Evolutionary conservation across 1,284 basidiomycete genomes (phyloP), one percentile per base, ranked within the genome.

Genomic region (Trametes versicolor): DNA sequence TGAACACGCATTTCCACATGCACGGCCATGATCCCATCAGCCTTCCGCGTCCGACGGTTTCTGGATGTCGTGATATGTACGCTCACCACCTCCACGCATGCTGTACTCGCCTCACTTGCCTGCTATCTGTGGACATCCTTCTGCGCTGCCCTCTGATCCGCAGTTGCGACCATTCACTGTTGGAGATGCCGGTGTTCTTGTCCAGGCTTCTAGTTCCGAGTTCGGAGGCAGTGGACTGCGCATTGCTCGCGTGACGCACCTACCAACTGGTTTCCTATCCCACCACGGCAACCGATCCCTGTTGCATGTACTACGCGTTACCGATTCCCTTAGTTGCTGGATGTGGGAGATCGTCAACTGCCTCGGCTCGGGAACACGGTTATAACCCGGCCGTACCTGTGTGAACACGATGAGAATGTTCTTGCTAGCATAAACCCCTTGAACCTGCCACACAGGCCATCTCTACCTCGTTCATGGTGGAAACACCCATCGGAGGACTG

Each of bases 11-110:
- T 36, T 10, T 37, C 17, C 45, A n/a, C 29, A 34, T 32, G 39
- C 10, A 7, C 29, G 54, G 39, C 63, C 23, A 21, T 65, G 60
- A 65, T 65, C 57, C 57, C 64, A 65, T 65, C 64, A 65, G 9
- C 29, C 15, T 8, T 29, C 37, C 25, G 25, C 13, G 60, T 60
- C 48, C 51, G 60, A 62, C 55, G 36, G 51, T 61, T 37, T 48
- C 59, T 25, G 10, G 25, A 17, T 49, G 25, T 49, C 12, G 47
- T 62, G 60, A 56, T 56, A 34, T 25, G 34, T 36, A 25, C 34
- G 36, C 23, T 48, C 43, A 5, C 48, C 59, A 36, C 48, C 47
- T 48, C 29, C 55, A 57, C 36, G 2, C 25, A 39, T 32, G 50
- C 59, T 51, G 60, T 58, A 51, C 50, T 25, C 34, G 54, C 43